These are phyloP conservation scores for Lepidium didymum DNA, from an alignment of 345 rosid species.

Conservation along the genomic window DNA sequence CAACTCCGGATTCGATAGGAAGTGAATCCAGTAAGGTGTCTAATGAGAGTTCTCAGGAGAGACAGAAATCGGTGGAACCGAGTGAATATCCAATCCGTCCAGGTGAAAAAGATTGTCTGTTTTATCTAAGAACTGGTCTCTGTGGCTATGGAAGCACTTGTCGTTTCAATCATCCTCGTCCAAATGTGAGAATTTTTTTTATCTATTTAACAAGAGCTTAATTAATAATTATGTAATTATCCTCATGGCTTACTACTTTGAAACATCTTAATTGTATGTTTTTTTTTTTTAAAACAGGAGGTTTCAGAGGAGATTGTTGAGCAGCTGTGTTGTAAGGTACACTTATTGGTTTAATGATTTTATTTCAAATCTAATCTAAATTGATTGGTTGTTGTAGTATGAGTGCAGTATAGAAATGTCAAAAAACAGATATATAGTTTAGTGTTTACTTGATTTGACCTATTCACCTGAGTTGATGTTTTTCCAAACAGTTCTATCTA, in stretches of 20 bases:
- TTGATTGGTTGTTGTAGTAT: background rate
- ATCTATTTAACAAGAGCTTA: background rate
- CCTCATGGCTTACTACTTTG: background rate
- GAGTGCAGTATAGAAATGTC: background rate
- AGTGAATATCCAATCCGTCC: slow-evolving; percentile 49
- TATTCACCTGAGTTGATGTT: background rate
- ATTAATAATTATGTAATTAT: background rate
- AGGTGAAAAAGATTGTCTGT: slow-evolving; percentile 44
- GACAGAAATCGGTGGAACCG: background rate
- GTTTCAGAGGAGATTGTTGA: background rate
- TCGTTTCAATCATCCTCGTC: slow-evolving; percentile 46
- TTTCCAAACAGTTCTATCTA: background rate
- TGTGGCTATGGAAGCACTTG: slow-evolving; percentile 54
- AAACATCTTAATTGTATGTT: background rate
- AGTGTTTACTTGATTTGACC: background rate
- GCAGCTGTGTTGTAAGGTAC: background rate
- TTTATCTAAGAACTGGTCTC: slow-evolving; percentile 39
- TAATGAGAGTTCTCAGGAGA: no score
- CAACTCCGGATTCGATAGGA: background rate
- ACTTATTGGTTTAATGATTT: background rate
- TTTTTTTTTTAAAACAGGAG: background rate
- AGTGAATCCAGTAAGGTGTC: background rate
- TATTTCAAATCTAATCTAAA: background rate
- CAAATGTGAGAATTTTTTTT: background rate
- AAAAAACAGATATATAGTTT: background rate